Percentiles rank a stretch among this genome's conserved stretches.
phyloP scores from a whole-genome alignment of 2,329 filamentous ascomycete species.

The Dothistroma septosporum region DNA sequence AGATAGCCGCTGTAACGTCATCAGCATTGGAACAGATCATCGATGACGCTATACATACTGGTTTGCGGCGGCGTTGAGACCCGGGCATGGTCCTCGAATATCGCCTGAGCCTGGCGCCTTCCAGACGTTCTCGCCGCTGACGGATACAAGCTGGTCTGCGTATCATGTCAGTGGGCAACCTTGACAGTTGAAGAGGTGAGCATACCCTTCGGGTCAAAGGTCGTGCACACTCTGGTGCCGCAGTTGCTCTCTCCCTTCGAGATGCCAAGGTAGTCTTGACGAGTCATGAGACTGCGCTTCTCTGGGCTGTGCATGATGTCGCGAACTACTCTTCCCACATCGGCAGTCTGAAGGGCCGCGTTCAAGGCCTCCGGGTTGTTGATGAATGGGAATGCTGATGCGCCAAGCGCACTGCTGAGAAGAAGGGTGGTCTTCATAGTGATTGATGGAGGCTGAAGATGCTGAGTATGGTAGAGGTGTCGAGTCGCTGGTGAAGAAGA shows the following conservation, averaged over 20 bases:
- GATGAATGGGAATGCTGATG: conserved; percentile 17
- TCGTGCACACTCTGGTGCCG: conserved; percentile 16
- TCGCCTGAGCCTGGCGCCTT: conserved; percentile 15
- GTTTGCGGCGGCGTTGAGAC: conserved; percentile 22
- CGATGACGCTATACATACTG: neutral
- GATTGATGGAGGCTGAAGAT: neutral
- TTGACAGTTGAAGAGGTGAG: neutral
- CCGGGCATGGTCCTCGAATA: conserved; percentile 13
- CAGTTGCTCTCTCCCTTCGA: conserved; percentile 20
- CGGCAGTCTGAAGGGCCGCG: neutral
- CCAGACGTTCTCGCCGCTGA: conserved; percentile 18
- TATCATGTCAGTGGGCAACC: neutral
- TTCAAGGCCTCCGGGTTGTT: neutral
- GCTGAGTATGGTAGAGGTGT: too few species aligned
- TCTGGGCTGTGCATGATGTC: conserved; percentile 10
- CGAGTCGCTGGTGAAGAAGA: neutral
- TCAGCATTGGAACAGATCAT: neutral
- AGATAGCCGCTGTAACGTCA: conserved; percentile 21
- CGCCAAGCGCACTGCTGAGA: conserved; percentile 19
- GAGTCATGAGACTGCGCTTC: conserved; percentile 9
- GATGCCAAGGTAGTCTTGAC: conserved; percentile 19
- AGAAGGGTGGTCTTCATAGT: conserved; percentile 21
- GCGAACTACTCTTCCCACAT: conserved; percentile 6
- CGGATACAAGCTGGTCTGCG: conserved; percentile 18
- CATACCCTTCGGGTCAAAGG: conserved; percentile 18